phyloP scores from a whole-genome alignment of 1,139 yeast genomes.

The Scheffersomyces illinoinensis region DNA sequence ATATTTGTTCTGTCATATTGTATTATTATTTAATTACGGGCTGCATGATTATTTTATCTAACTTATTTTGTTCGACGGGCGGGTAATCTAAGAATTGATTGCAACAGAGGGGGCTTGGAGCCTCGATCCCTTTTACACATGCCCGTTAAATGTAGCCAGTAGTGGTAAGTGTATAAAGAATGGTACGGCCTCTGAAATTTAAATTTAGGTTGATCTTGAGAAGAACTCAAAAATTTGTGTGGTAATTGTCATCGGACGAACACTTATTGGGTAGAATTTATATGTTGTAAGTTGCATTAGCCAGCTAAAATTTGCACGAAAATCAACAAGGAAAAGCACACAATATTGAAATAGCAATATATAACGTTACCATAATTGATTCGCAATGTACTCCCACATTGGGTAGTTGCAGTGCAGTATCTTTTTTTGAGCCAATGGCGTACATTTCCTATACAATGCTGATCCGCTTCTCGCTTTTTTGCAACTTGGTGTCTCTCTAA shows the following conservation, averaged over 20 bases:
- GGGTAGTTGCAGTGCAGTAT: neutral
- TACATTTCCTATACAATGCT: neutral
- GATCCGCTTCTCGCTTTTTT: neutral
- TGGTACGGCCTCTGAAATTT: too few species aligned
- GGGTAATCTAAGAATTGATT: neutral
- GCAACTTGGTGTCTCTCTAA: neutral
- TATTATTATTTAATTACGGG: too few species aligned
- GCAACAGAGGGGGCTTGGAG: neutral
- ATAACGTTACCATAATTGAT: neutral
- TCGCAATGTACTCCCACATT: neutral
- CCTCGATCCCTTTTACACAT: neutral
- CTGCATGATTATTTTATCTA: too few species aligned
- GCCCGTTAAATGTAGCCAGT: neutral
- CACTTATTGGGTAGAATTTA: neutral
- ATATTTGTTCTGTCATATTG: neutral
- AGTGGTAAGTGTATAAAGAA: neutral
- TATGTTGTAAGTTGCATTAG: neutral
- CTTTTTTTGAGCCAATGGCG: neutral
- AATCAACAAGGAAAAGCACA: neutral
- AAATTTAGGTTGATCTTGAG: neutral
- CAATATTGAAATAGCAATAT: neutral
- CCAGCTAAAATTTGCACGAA: neutral
- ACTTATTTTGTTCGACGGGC: neutral
- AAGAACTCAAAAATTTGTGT: neutral
- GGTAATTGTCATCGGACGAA: neutral